These are phyloP conservation scores for Botryotinia globosa DNA, from an alignment of 2,329 filamentous ascomycete genomes.

Conservation along the genomic window DNA sequence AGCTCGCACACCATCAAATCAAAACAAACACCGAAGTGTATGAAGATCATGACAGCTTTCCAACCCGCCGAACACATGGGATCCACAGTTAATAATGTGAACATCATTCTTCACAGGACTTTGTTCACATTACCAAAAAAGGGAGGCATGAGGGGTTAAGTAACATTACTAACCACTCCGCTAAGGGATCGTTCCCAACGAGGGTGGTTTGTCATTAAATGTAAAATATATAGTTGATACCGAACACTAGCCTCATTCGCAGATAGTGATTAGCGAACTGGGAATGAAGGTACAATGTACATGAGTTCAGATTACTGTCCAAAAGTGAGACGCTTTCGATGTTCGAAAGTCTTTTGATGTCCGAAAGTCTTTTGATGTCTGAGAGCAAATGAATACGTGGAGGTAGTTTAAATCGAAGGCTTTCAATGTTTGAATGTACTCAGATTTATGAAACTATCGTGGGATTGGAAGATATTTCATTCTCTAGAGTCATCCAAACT, in stretches of 20 bases:
- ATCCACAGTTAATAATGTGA: neutral
- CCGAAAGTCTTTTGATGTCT: neutral
- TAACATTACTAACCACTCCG: neutral
- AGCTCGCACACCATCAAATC: neutral
- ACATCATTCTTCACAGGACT: neutral
- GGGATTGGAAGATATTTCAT: too few species aligned
- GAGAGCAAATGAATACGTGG: neutral
- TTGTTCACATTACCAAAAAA: neutral
- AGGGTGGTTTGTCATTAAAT: neutral
- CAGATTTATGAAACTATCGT: too few species aligned
- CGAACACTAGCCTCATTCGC: neutral
- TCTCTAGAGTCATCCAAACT: too few species aligned
- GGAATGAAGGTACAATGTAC: neutral
- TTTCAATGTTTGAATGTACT: neutral
- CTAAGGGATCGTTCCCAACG: neutral
- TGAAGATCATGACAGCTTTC: neutral
- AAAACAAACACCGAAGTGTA: neutral
- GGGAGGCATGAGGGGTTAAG: neutral
- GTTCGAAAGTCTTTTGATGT: neutral
- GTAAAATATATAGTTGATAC: neutral
- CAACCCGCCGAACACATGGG: neutral
- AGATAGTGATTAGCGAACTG: neutral
- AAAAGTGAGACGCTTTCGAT: neutral
- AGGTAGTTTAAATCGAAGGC: fast-evolving
- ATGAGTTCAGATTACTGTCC: neutral